phyloP scores from a whole-genome alignment of 257 asterid species.

The Solanum piurae region DNA sequence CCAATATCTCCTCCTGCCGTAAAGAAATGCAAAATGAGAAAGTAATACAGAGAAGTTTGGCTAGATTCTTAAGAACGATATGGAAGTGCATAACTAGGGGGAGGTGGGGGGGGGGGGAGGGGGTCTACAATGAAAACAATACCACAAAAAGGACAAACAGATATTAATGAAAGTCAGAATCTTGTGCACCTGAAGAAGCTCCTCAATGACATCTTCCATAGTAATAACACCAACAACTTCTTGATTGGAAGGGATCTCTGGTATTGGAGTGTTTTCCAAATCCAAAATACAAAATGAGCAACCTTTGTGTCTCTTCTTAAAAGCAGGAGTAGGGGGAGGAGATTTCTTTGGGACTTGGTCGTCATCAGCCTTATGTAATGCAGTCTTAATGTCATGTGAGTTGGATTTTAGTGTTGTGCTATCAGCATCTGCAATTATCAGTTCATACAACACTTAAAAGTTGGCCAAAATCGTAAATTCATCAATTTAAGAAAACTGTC shows the following conservation, averaged over 20 bases:
- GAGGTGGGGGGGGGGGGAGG: not conserved
- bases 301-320: constrained; percentile 86
- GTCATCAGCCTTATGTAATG: constrained; percentile 26
- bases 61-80: not conserved
- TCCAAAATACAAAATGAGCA: constrained; percentile 93
- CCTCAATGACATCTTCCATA: constrained; percentile 99
- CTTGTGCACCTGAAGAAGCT: constrained; percentile 86
- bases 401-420: constrained; percentile 20
- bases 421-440: constrained; percentile 30
- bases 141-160: not conserved
- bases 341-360: constrained; percentile 45
- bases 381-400: constrained; percentile 23
- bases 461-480: not conserved
- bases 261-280: constrained; percentile 67
- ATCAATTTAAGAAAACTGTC: not conserved
- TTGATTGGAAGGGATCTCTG: constrained; percentile 69
- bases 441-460: not conserved
- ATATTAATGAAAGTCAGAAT: not conserved
- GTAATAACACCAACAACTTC: constrained; percentile 85
- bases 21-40: not conserved
- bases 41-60: not conserved
- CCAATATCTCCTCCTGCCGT: constrained; percentile 92
- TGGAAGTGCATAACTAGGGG: not conserved
- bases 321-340: constrained; percentile 79
- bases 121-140: not conserved